These are phyloP conservation scores for Aspergillus viridinutans DNA, from an alignment of 2,329 filamentous ascomycete species.

Conservation along the genomic window DNA sequence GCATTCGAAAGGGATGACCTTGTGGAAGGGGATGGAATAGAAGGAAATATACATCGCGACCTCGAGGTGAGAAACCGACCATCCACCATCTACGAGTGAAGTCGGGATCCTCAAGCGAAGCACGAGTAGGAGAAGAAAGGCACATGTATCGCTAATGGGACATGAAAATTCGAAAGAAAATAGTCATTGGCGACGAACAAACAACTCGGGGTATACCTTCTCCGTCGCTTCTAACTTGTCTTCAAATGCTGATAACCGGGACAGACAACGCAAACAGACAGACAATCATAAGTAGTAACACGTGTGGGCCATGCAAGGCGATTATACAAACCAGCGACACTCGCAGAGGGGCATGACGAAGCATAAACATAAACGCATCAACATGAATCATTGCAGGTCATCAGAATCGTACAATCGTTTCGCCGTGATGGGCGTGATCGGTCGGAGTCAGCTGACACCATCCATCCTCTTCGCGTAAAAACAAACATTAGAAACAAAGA, in stretches of 20 bases:
- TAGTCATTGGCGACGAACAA: background rate
- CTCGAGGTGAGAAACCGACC: background rate
- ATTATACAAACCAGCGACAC: constrained; percentile 12
- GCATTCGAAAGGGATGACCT: background rate
- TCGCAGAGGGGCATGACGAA: constrained; percentile 1
- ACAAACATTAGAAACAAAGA: constrained; percentile 14
- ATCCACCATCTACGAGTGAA: background rate
- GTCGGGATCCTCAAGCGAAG: background rate
- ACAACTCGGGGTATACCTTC: constrained; percentile 14
- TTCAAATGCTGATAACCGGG: constrained; percentile 10
- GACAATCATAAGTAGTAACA: constrained; percentile 10
- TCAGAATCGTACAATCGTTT: constrained; percentile 27
- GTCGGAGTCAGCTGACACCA: constrained; percentile 13
- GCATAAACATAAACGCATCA: constrained; percentile 8
- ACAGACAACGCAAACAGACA: constrained; percentile 11
- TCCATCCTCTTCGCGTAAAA: constrained; percentile 11
- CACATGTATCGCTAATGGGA: background rate
- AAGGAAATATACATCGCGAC: background rate
- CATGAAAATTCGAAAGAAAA: background rate
- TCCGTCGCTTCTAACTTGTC: constrained; percentile 14
- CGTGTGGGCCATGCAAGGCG: constrained; percentile 9
- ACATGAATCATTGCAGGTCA: constrained; percentile 21
- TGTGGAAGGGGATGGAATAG: background rate
- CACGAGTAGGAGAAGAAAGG: background rate
- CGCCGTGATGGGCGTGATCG: constrained; percentile 22